Evolutionary conservation across 2,329 filamentous ascomycete species (phyloP), one percentile per base, ranked within the genome.

Genomic region (Colletotrichum karsti): DNA sequence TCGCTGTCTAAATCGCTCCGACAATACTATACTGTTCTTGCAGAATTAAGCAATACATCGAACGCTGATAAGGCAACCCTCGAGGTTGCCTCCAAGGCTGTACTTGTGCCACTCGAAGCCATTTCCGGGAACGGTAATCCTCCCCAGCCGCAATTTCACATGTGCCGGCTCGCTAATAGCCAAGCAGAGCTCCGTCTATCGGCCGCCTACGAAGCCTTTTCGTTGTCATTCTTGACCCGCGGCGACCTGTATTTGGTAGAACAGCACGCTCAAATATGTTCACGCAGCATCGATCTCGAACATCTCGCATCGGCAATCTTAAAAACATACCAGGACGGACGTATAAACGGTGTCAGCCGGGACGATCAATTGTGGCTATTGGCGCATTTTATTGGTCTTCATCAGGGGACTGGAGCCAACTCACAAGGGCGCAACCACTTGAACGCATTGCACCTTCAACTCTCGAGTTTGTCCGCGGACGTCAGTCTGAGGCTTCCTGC

Each of bases 311-410:
- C 75, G 12, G 79, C 80, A 22, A 82, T 89, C 9, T 72, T 81
- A 15, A 70, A 76, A 12, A 74, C 75, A 2, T 81, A 83, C 51
- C 71, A 74, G 2, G 72, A 74, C 2, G 67, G 73, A 2, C 66
- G 75, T 6, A 65, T 74, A 10, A 53, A 66, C 1, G 67, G 72
- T 2, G 71, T 73, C 12, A 75, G 79, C 1, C 79, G 79, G 39
- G 79, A 84, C 42, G 78, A 80, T 9, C 84, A 89, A 39, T 77
- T 93, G 41, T 91, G 90, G 84, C 83, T 93, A 28, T 79, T 94
- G 28, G 86, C 92, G 13, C 89, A 92, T 73, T 91, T 91, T 70
- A 86, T 93, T 67, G 85, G 87, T 57, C 77, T 92, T 12, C 84
- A 85, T 57, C 81, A 81, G 61, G 78, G 77, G 9, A 79, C 78